Percentiles rank a stretch among this genome's conserved stretches.
Conservation (phyloP, 306 rosid genomes). For the Abrus pulchellus region DNA sequence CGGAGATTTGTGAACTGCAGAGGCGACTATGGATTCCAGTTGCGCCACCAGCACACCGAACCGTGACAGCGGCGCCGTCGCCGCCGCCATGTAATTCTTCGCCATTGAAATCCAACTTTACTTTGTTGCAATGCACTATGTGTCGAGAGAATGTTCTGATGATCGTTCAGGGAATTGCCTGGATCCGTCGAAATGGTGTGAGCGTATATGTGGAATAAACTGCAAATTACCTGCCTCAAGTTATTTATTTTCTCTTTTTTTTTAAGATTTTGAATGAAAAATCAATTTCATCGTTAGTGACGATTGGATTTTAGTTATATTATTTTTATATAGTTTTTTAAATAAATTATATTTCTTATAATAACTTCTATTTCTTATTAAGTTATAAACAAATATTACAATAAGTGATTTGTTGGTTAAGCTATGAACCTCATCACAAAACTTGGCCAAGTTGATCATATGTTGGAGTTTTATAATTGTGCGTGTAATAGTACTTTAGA, state of each 20-base stretch:
- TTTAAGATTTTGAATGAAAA: neutral
- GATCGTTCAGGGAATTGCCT: slow-evolving; percentile 28
- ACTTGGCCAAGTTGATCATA: too few relatives aligned
- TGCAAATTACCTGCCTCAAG: neutral
- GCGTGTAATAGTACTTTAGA: too few relatives aligned
- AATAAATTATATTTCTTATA: too few relatives aligned
- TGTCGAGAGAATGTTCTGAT: neutral
- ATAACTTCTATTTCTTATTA: too few relatives aligned
- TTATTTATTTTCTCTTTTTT: neutral
- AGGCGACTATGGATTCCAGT: slow-evolving; percentile 93
- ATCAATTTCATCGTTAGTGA: too few relatives aligned
- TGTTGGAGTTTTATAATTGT: too few relatives aligned
- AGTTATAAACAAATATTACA: too few relatives aligned
- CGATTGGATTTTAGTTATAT: too few relatives aligned
- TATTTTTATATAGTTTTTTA: too few relatives aligned
- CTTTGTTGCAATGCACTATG: neutral
- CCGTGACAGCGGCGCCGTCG: slow-evolving; percentile 83
- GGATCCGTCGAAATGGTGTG: slow-evolving; percentile 25
- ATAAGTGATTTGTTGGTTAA: too few relatives aligned
- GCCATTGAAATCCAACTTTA: slow-evolving; percentile 54
- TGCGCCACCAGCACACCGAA: slow-evolving; percentile 97
- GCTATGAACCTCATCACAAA: too few relatives aligned
- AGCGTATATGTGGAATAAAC: neutral
- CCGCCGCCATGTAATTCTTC: slow-evolving; percentile 58
- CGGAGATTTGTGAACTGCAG: slow-evolving; percentile 81